Conservation (phyloP, 345 rosid genomes). For the Stellera chamaejasme region DNA sequence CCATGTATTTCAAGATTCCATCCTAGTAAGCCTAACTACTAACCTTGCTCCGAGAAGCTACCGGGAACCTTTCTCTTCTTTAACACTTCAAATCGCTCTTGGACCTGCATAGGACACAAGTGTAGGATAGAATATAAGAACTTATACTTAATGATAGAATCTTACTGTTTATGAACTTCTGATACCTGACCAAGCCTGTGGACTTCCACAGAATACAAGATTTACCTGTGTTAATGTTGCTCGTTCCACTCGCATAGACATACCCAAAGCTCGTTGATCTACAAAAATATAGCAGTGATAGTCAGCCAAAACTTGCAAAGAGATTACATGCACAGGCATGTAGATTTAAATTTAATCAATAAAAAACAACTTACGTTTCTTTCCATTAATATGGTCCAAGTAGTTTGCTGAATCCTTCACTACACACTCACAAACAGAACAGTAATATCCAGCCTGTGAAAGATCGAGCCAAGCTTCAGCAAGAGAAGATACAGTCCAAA, state of each 20-base stretch:
- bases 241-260: slow-evolving; percentile 97
- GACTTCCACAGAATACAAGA: background rate
- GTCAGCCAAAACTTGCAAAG: slow-evolving; percentile 8
- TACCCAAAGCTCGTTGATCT: slow-evolving; percentile 99
- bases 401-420: slow-evolving; percentile 99
- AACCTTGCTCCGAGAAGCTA: slow-evolving; percentile 90
- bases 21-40: slow-evolving; percentile 10
- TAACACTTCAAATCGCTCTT: slow-evolving; percentile 72
- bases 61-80: slow-evolving; percentile 85
- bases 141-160: too few relatives aligned
- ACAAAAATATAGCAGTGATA: slow-evolving; percentile 12
- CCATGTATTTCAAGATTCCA: background rate
- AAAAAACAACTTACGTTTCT: slow-evolving; percentile 58
- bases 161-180: too few relatives aligned
- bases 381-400: slow-evolving; percentile 98
- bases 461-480: background rate
- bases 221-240: slow-evolving; percentile 81
- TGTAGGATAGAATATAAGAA: too few relatives aligned
- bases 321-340: background rate
- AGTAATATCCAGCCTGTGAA: slow-evolving; percentile 89
- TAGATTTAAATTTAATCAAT: background rate
- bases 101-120: slow-evolving; percentile 44
- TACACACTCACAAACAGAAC: slow-evolving; percentile 92
- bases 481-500: too few relatives aligned
- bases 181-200: too few relatives aligned